phyloP scores from a whole-genome alignment of 257 asterid genomes.

The Solanum phureja region DNA sequence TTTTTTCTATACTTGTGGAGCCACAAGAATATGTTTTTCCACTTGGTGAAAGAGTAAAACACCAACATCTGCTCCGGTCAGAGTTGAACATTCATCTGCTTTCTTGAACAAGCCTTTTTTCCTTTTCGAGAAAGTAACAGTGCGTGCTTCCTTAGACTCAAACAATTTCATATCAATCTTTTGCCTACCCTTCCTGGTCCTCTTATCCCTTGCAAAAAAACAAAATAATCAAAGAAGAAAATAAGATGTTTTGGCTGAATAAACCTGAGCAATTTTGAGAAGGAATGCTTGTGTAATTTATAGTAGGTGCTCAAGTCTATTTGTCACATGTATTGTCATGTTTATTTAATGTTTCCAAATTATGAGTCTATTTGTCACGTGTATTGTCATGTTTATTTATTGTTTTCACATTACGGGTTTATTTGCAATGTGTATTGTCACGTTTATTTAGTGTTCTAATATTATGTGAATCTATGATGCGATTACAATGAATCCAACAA shows the following conservation, averaged over 20 bases:
- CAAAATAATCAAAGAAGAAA: neutral
- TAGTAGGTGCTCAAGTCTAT: neutral
- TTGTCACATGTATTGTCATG: neutral
- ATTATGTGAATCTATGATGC: neutral
- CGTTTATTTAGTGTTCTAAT: neutral
- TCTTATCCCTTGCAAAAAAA: neutral
- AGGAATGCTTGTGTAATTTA: neutral
- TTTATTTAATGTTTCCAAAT: neutral
- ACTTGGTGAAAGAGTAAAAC: neutral
- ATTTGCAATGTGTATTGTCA: neutral
- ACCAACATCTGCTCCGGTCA: neutral
- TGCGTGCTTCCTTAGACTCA: neutral
- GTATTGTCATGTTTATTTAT: no score
- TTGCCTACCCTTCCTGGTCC: neutral
- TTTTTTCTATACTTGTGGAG: neutral
- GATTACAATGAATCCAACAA: neutral
- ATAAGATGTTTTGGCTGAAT: neutral
- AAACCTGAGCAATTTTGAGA: neutral
- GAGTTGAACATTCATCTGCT: neutral
- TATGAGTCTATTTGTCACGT: neutral
- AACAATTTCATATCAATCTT: neutral
- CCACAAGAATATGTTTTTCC: neutral
- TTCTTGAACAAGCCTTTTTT: neutral
- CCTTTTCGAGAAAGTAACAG: neutral
- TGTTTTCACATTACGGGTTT: neutral